phyloP scores from a whole-genome alignment of 2,329 filamentous ascomycete genomes.

The Cladobotryum protrusum region DNA sequence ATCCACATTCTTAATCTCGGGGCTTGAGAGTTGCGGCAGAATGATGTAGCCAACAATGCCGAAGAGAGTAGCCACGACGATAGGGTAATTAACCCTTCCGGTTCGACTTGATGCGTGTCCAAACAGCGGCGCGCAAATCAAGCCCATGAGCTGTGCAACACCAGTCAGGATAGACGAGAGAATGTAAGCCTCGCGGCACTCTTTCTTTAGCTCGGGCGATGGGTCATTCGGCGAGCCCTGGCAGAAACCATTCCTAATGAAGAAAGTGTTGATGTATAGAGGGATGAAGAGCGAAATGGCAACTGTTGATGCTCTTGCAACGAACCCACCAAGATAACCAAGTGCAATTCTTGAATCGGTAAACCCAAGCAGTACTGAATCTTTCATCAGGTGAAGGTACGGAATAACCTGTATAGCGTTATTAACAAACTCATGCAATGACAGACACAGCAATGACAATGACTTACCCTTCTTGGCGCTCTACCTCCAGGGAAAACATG shows the following conservation, averaged over 20 bases:
- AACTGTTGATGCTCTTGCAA: conserved; percentile 88
- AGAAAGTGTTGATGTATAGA: conserved; percentile 86
- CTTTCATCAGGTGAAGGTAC: conserved; percentile 54
- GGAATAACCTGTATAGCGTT: conserved; percentile 37
- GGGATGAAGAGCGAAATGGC: conserved; percentile 94
- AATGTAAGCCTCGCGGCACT: conserved; percentile 81
- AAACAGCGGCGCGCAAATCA: conserved; percentile 80
- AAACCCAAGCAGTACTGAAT: conserved; percentile 64
- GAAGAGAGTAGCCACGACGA: conserved; percentile 63
- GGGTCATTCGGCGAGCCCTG: conserved; percentile 57
- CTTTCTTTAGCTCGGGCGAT: conserved; percentile 70
- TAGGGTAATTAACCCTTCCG: conserved; percentile 61
- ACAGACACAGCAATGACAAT: neutral
- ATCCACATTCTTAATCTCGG: conserved; percentile 60
- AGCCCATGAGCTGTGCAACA: conserved; percentile 77
- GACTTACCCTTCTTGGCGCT: conserved; percentile 22
- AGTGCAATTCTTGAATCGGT: conserved; percentile 73
- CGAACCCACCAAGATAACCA: conserved; percentile 89
- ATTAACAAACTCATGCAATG: conserved; percentile 3
- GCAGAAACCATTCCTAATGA: conserved; percentile 75
- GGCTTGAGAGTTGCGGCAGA: conserved; percentile 71
- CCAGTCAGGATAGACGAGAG: conserved; percentile 83
- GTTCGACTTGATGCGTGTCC: conserved; percentile 74
- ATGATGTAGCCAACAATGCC: conserved; percentile 73
- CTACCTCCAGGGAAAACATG: neutral